Conservation (phyloP, 441 rosid species). For the Syzygium malaccense region DNA sequence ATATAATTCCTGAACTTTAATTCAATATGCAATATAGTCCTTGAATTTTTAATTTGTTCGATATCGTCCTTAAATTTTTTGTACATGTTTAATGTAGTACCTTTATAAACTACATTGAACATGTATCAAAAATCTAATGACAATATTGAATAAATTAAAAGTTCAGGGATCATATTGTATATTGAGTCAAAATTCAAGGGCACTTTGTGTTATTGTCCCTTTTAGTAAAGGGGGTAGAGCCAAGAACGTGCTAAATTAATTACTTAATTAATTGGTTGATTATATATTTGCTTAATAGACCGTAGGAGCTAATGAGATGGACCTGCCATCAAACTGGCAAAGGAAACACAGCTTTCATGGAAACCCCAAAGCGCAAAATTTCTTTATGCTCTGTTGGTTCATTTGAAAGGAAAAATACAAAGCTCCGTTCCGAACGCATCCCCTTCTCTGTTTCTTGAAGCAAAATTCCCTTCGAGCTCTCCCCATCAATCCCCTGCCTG, state of each 20-base stretch:
- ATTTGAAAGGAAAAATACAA: neutral
- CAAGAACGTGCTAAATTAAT: neutral
- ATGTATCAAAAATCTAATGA: too few species aligned
- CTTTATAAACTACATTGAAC: too few species aligned
- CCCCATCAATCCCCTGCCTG: constrained; percentile 20
- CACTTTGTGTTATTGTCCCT: too few species aligned
- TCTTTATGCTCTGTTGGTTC: neutral
- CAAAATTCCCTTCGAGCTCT: constrained; percentile 30
- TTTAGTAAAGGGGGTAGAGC: neutral
- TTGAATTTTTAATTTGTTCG: too few species aligned
- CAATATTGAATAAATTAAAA: too few species aligned
- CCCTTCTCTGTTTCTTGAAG: constrained; percentile 57
- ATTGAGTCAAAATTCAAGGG: too few species aligned
- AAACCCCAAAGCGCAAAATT: neutral
- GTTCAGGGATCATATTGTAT: fast-evolving
- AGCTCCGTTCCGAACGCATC: neutral
- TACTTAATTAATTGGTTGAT: too few species aligned
- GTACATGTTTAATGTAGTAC: too few species aligned
- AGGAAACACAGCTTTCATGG: constrained; percentile 35
- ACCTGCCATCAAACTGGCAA: constrained; percentile 35
- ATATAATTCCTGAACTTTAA: too few species aligned
- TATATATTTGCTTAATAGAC: neutral
- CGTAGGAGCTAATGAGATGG: constrained; percentile 25
- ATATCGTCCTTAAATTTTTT: too few species aligned
- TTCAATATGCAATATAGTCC: too few species aligned